Evolutionary conservation across 192 early-diverging fungal species (phyloP), one percentile per base, ranked within the genome.

Genomic region (Backusella psychrophila): DNA sequence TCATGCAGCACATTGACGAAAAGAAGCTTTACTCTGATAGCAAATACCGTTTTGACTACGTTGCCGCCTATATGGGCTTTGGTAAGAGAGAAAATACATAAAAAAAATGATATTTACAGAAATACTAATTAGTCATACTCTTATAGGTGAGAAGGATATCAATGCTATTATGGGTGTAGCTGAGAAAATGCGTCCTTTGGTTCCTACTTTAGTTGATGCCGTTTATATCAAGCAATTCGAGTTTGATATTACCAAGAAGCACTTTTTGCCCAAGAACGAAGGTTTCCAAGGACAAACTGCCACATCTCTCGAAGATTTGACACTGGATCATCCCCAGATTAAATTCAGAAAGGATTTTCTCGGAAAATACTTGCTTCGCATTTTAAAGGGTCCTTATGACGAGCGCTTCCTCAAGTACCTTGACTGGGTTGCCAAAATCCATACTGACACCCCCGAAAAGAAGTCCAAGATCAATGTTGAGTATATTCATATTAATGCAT

Each of bases 391-490:
- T 42, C 79, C 83, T 8, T 85, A 88, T 72, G 85, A 87, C 46
- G 85, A 85, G 69, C 82, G 72, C 71, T 86, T 82, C 77, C 73
- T 95, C 69, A 89, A 87, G 81, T 95, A 95, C 74, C 83, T 95
- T 38, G 92, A 94, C 75, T 92, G 91, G 83, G 93, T 94, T 4
- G 94, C 90, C 6, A 87, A 89, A 70, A 94, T 94, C 77, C 94
- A 95, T 81, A 92, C 90, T 9, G 85, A 90, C 39, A 94, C 89
- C 35, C 90, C 90, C 35, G 73, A 79, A 68, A 95, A 95, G 75
- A 91, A 86, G 77, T 88, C 87, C 15, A 89, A 86, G 46, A 94
- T 94, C 75, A 93, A 93, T 63, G 93, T 95, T 41, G 93, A 95
- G 66, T 89, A 93, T 75, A 92, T 95, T 67, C 94, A 95, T 80